phyloP scores from a whole-genome alignment of 2,329 filamentous ascomycete genomes.

The Aspergillus pseudoterreus region DNA sequence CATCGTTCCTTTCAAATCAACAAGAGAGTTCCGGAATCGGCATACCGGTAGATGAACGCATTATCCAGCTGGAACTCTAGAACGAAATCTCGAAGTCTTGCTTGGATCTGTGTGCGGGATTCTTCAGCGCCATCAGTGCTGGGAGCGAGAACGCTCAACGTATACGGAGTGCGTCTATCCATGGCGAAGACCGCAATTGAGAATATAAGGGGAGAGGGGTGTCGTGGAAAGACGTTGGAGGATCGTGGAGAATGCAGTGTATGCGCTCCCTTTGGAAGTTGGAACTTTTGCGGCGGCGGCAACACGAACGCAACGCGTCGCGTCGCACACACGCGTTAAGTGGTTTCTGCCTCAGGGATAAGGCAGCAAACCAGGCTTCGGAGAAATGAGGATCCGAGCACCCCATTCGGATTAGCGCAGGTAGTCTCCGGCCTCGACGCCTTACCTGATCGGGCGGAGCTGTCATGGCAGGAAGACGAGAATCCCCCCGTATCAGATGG shows the following conservation, averaged over 20 bases:
- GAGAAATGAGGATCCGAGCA: constrained; percentile 9
- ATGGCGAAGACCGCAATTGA: constrained; percentile 46
- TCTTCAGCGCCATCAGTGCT: constrained; percentile 65
- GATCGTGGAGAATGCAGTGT: not conserved
- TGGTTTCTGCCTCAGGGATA: constrained; percentile 26
- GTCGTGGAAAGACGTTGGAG: constrained; percentile 11
- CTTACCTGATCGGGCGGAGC: constrained; percentile 26
- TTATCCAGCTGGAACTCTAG: constrained; percentile 93
- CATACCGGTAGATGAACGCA: constrained; percentile 84
- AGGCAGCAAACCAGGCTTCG: constrained; percentile 7
- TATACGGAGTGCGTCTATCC: constrained; percentile 86
- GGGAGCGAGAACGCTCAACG: constrained; percentile 73
- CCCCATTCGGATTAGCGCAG: constrained; percentile 10
- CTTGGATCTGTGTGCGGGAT: constrained; percentile 68
- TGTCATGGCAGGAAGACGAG: constrained; percentile 21
- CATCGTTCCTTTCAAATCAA: not conserved
- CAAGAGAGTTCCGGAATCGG: not conserved
- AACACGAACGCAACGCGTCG: constrained; percentile 32
- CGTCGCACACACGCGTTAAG: constrained; percentile 38
- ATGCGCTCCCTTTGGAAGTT: constrained; percentile 5
- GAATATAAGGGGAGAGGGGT: constrained; percentile 12
- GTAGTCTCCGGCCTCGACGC: constrained; percentile 13
- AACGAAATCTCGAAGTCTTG: constrained; percentile 82
- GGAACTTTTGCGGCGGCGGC: constrained; percentile 22
- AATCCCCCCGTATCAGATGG: constrained; percentile 21